Percentiles rank a stretch among this genome's conserved stretches.
These are phyloP conservation scores for Ogataea angusta DNA, from an alignment of 805 yeast species.

Conservation along the genomic window DNA sequence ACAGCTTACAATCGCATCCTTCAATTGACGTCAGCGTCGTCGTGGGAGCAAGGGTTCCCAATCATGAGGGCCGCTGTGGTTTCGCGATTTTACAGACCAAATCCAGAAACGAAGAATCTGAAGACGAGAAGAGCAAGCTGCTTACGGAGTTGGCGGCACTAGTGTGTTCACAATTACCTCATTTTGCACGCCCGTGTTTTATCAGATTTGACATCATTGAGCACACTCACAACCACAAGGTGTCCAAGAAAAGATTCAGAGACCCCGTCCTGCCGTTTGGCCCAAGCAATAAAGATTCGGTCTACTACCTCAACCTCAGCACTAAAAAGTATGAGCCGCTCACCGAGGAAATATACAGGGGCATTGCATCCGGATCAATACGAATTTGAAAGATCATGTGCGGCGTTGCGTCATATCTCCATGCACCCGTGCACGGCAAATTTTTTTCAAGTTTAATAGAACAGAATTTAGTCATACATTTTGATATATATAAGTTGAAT, in stretches of 20 bases:
- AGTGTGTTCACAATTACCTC: constrained; percentile 54
- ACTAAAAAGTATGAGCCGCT: constrained; percentile 53
- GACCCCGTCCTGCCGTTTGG: constrained; percentile 72
- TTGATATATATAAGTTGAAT: neutral
- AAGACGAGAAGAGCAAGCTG: constrained; percentile 29
- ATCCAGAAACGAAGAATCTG: constrained; percentile 29
- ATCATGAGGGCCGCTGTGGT: constrained; percentile 94
- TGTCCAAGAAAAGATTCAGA: constrained; percentile 65
- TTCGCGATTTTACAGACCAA: constrained; percentile 68
- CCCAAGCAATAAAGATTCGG: constrained; percentile 49
- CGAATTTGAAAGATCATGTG: constrained; percentile 17
- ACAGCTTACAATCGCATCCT: constrained; percentile 49
- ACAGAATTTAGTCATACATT: constrained; percentile 9
- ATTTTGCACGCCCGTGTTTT: constrained; percentile 83
- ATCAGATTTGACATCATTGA: constrained; percentile 65
- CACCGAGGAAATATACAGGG: constrained; percentile 54
- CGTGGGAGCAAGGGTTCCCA: constrained; percentile 80
- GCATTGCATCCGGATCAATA: constrained; percentile 23
- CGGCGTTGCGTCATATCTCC: neutral
- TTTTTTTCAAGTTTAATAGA: constrained; percentile 3
- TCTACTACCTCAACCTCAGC: constrained; percentile 62
- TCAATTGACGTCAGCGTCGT: constrained; percentile 69
- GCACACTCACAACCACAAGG: constrained; percentile 78
- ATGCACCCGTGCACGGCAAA: constrained; percentile 1
- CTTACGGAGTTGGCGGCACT: constrained; percentile 38